phyloP scores from a whole-genome alignment of 345 rosid species.

The Chamaenerion angustifolium region DNA sequence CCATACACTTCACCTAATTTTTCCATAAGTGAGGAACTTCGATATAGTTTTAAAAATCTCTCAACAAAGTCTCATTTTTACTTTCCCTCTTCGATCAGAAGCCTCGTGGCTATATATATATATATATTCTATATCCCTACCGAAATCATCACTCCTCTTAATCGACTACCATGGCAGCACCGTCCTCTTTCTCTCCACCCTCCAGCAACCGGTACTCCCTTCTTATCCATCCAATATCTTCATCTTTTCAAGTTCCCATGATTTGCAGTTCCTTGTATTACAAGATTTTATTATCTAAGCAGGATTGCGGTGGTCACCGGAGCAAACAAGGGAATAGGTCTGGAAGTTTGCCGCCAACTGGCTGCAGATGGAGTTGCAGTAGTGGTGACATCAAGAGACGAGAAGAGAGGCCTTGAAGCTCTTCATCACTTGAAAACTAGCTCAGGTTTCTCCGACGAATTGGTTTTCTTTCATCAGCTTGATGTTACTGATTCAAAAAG shows the following conservation, averaged over 20 bases:
- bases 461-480: constrained; percentile 16
- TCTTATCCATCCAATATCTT: neutral
- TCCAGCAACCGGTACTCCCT: neutral
- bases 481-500: constrained; percentile 14
- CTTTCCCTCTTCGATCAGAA: no score
- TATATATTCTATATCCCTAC: no score
- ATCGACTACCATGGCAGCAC: neutral
- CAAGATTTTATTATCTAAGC: neutral
- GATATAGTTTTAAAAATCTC: no score
- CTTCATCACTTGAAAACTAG: constrained; percentile 1
- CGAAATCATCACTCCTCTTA: no score
- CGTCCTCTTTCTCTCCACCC: neutral
- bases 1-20: no score
- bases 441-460: constrained; percentile 3
- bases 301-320: constrained; percentile 11
- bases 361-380: constrained; percentile 10
- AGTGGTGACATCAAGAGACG: constrained; percentile 15
- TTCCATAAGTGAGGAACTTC: no score
- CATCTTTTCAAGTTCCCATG: neutral
- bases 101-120: no score
- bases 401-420: constrained; percentile 15
- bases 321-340: constrained; percentile 9
- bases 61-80: no score
- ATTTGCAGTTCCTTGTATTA: neutral
- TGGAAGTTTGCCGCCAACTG: constrained; percentile 10